phyloP scores from a whole-genome alignment of 352 stramenopile genomes.

The Pythium coloratum region DNA sequence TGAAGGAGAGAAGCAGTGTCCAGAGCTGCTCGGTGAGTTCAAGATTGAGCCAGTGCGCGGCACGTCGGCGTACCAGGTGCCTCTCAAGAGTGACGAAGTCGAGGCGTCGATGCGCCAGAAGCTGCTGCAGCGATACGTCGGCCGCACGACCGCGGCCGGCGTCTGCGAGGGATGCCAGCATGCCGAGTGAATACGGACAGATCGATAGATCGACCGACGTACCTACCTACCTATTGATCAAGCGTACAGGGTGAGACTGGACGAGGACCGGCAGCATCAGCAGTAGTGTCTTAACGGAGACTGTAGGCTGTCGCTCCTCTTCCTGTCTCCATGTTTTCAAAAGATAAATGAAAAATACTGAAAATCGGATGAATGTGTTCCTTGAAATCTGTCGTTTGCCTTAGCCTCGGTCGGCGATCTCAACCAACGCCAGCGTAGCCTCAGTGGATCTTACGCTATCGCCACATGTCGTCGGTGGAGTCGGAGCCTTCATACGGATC shows the following conservation, averaged over 20 bases:
- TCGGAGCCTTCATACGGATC: too few relatives aligned
- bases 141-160: slow-evolving; percentile 25
- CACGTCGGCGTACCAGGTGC: slow-evolving; percentile 90
- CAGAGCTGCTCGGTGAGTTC: slow-evolving; percentile 92
- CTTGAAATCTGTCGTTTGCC: too few relatives aligned
- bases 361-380: not conserved
- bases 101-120: slow-evolving; percentile 68
- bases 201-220: not conserved
- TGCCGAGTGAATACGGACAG: not conserved
- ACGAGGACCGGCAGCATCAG: not conserved
- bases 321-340: not conserved
- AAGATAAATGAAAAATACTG: not conserved
- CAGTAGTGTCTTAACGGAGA: not conserved
- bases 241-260: not conserved
- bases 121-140: slow-evolving; percentile 53
- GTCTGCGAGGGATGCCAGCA: slow-evolving; percentile 30
- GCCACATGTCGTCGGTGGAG: too few relatives aligned
- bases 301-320: not conserved
- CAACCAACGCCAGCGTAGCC: too few relatives aligned
- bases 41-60: slow-evolving; percentile 91
- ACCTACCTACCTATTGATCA: not conserved
- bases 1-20: slow-evolving; percentile 89
- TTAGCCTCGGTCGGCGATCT: too few relatives aligned
- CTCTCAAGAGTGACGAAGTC: slow-evolving; percentile 89
- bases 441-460: too few relatives aligned